Evolutionary conservation across 805 yeast genomes (phyloP).

Genomic region (Saccharomycopsis javanensis): DNA sequence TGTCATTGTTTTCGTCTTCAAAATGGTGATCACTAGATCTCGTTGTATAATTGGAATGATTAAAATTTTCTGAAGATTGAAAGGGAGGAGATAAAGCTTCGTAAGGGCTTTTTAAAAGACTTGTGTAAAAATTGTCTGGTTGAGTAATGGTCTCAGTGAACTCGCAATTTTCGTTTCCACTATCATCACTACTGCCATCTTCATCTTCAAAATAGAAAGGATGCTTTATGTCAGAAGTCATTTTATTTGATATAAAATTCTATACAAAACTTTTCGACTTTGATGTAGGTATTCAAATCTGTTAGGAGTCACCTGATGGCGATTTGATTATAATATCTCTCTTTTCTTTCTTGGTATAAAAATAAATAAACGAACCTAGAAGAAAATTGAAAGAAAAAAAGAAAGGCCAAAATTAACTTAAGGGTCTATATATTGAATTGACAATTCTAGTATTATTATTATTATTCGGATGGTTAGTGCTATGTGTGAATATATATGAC

Average conservation of each 20-base stretch:
- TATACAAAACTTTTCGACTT: no score
- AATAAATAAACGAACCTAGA: no score
- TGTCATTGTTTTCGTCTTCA: conserved; percentile 16
- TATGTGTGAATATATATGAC: no score
- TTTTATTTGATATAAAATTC: neutral
- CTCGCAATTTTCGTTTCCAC: neutral
- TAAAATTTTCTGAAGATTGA: neutral
- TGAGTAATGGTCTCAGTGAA: neutral
- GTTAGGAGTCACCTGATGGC: no score
- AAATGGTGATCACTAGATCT: neutral
- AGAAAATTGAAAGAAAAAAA: no score
- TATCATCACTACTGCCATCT: conserved; percentile 8
- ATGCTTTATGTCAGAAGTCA: neutral
- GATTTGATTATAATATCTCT: no score
- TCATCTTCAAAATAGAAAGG: conserved; percentile 9
- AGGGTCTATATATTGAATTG: no score
- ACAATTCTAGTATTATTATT: no score
- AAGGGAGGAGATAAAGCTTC: neutral
- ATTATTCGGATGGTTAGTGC: no score
- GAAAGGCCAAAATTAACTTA: no score
- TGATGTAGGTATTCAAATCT: no score
- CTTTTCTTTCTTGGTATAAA: no score
- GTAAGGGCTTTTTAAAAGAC: neutral
- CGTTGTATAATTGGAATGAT: neutral
- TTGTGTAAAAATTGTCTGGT: neutral